Base-by-base conservation (phyloP, 208 protist genomes). In the Strigomonas culicis region DNA sequence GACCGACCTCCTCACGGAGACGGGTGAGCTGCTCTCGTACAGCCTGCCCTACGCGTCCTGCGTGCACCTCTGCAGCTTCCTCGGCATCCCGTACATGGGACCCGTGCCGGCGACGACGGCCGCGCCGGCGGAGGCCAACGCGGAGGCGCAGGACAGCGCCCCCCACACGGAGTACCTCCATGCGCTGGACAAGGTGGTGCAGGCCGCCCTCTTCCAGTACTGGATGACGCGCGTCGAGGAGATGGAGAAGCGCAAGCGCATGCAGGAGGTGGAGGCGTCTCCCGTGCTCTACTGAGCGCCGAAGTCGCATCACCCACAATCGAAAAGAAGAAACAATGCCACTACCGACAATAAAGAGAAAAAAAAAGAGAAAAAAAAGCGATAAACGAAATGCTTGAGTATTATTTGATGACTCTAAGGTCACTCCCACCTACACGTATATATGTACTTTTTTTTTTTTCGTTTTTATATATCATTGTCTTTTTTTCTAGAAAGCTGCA, bases 151-250 rank as follows among this genome's bases (percentile, higher is more conserved):
- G 46, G 31, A 49, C 51, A 24, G 34, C 39, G 22, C 63, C 57
- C 63, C 68, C 59, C 32, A 70, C 70, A 27, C 76, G 79, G 53
- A 87, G 51, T 81, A 74, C 49, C 52, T 78, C 47, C 61, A 77
- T 46, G 70, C 79, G 4, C 66, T 86, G n/a, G 90, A 95, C 63
- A 89, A 86, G 69, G 75, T 93, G 19, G 78, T 95, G 32, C 79
- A 87, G 39, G 84, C 76, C 4, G 75, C 74, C 6, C 69, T 95
- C 22, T 85, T 92, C 41, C 73, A 69, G 30, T 61, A 77, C 15
- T 80, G 75, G 78, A 73, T 77, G 57, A 61, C 83, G 62, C 75
- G 88, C 25, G 63, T 82, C 1, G 80, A 88, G 61, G 81, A 86
- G 64, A 61, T 79, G 66, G 79, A 76, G 65, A 72, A 67, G 11